Percentiles rank a stretch among this genome's conserved stretches.
These are phyloP conservation scores for Backusella morwellensis DNA, from an alignment of 192 early-diverging fungal species.

Conservation along the genomic window DNA sequence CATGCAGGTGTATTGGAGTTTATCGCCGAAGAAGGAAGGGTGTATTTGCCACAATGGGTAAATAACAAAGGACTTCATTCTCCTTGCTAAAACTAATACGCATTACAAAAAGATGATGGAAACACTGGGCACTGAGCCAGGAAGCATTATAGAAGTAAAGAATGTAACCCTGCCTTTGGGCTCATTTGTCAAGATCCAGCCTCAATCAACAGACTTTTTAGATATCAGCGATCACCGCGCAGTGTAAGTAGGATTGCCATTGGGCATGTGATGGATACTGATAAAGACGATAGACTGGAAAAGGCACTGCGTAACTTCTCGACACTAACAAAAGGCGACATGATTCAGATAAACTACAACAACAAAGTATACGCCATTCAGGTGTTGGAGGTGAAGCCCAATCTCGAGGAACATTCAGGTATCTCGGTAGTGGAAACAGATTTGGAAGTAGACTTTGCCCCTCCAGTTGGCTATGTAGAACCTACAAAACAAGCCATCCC, in stretches of 20 bases:
- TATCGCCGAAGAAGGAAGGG: slow-evolving; percentile 94
- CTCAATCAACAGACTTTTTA: slow-evolving; percentile 95
- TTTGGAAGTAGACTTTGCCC: slow-evolving; percentile 94
- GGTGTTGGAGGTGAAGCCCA: slow-evolving; percentile 88
- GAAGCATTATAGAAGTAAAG: slow-evolving; percentile 74
- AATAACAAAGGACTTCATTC: neutral
- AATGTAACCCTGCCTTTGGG: slow-evolving; percentile 80
- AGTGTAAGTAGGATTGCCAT: slow-evolving; percentile 54
- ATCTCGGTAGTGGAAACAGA: slow-evolving; percentile 98
- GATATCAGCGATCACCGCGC: slow-evolving; percentile 97
- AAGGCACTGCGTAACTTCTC: slow-evolving; percentile 90
- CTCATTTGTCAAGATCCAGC: slow-evolving; percentile 91
- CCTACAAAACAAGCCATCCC: slow-evolving; percentile 42
- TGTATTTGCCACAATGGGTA: slow-evolving; percentile 97
- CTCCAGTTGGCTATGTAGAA: slow-evolving; percentile 95
- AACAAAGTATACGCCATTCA: slow-evolving; percentile 81
- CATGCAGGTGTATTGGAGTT: slow-evolving; percentile 99
- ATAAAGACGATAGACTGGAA: slow-evolving; percentile 60
- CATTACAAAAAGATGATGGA: slow-evolving; percentile 82
- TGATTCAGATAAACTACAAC: slow-evolving; percentile 93
- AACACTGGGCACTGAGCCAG: slow-evolving; percentile 72
- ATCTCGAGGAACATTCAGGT: slow-evolving; percentile 52
- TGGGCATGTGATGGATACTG: neutral
- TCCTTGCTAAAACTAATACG: neutral
- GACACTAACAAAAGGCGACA: slow-evolving; percentile 88